phyloP scores from a whole-genome alignment of 805 yeast species.

The Candida ipomoeae region DNA sequence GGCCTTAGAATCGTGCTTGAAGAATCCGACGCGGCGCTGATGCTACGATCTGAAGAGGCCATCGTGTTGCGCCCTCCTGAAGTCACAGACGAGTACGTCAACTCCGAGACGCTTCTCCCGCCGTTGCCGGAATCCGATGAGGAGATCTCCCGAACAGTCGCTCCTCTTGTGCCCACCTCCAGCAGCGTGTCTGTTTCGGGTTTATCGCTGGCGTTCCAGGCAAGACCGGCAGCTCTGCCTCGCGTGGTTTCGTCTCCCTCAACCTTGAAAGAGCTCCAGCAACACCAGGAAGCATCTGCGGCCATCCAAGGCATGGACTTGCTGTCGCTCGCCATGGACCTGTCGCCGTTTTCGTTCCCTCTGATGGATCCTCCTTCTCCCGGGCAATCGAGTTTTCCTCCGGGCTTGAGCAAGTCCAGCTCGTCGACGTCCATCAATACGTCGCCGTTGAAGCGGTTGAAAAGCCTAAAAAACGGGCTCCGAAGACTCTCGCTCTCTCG shows the following conservation, averaged over 20 bases:
- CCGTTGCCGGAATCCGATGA: slow-evolving; percentile 20
- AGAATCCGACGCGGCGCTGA: slow-evolving; percentile 11
- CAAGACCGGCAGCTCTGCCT: background rate
- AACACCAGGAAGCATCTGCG: slow-evolving; percentile 6
- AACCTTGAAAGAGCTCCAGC: background rate
- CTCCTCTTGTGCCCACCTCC: background rate
- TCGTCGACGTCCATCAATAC: slow-evolving; percentile 13
- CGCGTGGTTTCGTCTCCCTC: slow-evolving; percentile 5
- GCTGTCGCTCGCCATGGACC: slow-evolving; percentile 20
- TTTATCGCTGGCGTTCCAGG: background rate
- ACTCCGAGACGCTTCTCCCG: slow-evolving; percentile 20
- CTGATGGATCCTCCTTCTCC: slow-evolving; percentile 8
- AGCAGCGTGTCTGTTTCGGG: background rate
- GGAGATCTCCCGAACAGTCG: background rate
- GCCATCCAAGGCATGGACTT: slow-evolving; percentile 25
- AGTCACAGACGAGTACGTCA: slow-evolving; percentile 8
- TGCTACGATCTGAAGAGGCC: slow-evolving; percentile 11
- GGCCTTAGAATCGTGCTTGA: slow-evolving; percentile 20
- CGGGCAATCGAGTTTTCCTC: slow-evolving; percentile 3
- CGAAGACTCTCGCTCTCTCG: slow-evolving; percentile 32
- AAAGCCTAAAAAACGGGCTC: slow-evolving; percentile 36
- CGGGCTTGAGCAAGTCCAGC: slow-evolving; percentile 2
- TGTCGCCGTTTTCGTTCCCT: slow-evolving; percentile 17
- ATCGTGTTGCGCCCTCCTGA: background rate
- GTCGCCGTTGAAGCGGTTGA: slow-evolving; percentile 34